Conservation (phyloP, 2,329 filamentous ascomycete species). For the Ramichloridium luteum region DNA sequence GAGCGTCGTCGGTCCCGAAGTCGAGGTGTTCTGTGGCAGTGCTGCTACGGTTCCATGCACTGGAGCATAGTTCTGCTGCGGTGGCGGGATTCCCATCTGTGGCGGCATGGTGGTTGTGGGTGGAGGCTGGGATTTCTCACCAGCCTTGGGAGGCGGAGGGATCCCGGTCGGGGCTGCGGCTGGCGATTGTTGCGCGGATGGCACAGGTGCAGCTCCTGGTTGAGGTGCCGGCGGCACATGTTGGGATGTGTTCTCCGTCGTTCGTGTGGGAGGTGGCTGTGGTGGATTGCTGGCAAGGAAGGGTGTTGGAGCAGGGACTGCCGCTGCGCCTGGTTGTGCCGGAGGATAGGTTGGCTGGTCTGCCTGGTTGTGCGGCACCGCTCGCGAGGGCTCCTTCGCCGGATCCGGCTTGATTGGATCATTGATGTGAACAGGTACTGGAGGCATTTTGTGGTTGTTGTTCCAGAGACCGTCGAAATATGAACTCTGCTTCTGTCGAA, state of each 20-base stretch:
- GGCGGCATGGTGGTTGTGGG: conserved; percentile 24
- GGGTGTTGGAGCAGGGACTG: conserved; percentile 22
- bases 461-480: no score
- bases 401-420: conserved; percentile 34
- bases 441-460: no score
- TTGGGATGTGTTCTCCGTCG: conserved; percentile 13
- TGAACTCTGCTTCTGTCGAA: no score
- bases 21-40: conserved; percentile 7
- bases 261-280: conserved; percentile 18
- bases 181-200: conserved; percentile 19
- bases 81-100: conserved; percentile 30
- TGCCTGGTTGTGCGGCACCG: conserved; percentile 9
- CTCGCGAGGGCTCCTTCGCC: conserved; percentile 13
- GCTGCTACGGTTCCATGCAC: conserved; percentile 27
- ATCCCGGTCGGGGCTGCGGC: conserved; percentile 17
- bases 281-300: conserved; percentile 13
- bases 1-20: conserved; percentile 26
- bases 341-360: conserved; percentile 18
- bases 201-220: conserved; percentile 30
- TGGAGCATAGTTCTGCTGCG: conserved; percentile 26
- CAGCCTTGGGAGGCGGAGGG: conserved; percentile 31
- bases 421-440: conserved; percentile 35
- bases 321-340: conserved; percentile 21
- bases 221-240: conserved; percentile 29
- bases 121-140: conserved; percentile 15